A percentile compares a stretch with the other conserved stretches of the same genome.
Evolutionary conservation across 208 protist species (phyloP).

Genomic region (Leptomonas seymouri): DNA sequence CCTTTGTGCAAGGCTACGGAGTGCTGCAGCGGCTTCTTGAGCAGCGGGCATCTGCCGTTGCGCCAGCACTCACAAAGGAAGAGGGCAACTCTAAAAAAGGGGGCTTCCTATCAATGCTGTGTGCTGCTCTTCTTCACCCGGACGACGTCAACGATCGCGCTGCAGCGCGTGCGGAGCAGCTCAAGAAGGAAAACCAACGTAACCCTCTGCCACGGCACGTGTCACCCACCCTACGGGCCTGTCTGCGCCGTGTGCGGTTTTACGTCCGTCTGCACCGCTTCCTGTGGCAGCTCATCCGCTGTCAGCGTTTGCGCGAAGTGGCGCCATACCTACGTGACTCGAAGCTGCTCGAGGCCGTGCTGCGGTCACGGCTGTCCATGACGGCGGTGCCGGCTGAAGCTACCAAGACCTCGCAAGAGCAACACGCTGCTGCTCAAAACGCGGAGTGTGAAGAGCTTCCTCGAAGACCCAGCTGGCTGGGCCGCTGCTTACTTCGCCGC

Average conservation of each 20-base stretch:
- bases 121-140: not conserved
- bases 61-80: not conserved
- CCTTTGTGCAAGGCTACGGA: constrained; percentile 20
- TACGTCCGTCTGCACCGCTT: constrained; percentile 26
- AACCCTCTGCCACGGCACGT: not conserved
- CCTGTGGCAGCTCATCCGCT: constrained; percentile 2
- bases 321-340: constrained; percentile 7
- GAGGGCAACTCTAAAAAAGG: not conserved
- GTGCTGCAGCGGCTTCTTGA: constrained; percentile 10
- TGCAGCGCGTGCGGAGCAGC: too few species aligned
- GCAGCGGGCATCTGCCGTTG: not conserved
- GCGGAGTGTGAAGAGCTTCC: not conserved
- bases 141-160: too few species aligned
- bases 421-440: not conserved
- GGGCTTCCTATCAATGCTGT: not conserved
- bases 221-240: not conserved
- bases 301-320: not conserved
- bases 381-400: not conserved
- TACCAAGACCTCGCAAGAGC: not conserved
- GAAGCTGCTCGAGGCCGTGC: constrained; percentile 2
- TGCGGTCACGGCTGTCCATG: constrained; percentile 11
- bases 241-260: constrained; percentile 12
- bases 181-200: not conserved
- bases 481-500: not conserved
- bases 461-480: not conserved